Evolutionary conservation across 2,329 filamentous ascomycete species (phyloP).

Genomic region (Aspergillus novofumigatus): DNA sequence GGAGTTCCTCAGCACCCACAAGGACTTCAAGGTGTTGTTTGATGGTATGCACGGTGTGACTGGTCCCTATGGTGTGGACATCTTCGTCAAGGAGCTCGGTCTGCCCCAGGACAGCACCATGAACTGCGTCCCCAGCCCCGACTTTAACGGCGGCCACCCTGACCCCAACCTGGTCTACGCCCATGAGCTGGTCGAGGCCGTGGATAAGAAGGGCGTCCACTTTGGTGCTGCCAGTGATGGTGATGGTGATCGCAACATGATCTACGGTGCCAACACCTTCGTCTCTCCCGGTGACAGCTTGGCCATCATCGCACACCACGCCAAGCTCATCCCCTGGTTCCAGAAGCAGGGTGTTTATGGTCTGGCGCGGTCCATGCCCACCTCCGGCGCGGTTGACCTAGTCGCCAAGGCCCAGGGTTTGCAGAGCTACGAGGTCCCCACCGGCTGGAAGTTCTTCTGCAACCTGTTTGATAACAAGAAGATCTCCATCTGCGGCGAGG

Average conservation of each 20-base stretch:
- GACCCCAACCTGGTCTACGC: constrained; percentile 98
- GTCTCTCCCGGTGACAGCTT: constrained; percentile 96
- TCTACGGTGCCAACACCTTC: constrained; percentile 94
- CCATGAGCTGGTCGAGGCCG: constrained; percentile 86
- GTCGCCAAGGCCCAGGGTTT: constrained; percentile 93
- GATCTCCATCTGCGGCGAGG: constrained; percentile 97
- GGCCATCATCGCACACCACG: constrained; percentile 96
- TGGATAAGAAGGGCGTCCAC: constrained; percentile 86
- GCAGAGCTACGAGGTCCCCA: constrained; percentile 92
- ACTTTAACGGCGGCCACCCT: constrained; percentile 96
- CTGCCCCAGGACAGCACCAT: constrained; percentile 73
- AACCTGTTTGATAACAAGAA: constrained; percentile 91
- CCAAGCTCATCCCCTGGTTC: constrained; percentile 96
- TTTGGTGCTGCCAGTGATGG: constrained; percentile 96
- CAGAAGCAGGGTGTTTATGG: constrained; percentile 95
- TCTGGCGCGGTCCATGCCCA: constrained; percentile 95
- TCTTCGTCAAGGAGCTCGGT: constrained; percentile 91
- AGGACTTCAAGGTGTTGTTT: constrained; percentile 95
- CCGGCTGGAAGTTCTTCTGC: constrained; percentile 99
- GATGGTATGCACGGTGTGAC: constrained; percentile 94
- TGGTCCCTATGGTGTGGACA: constrained; percentile 87
- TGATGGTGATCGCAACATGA: constrained; percentile 99
- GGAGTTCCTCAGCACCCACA: constrained; percentile 80
- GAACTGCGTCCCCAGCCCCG: constrained; percentile 86
- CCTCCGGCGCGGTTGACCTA: constrained; percentile 88